These are phyloP conservation scores for Lophiotrema nucula DNA, from an alignment of 495 filamentous ascomycete species.

Conservation along the genomic window DNA sequence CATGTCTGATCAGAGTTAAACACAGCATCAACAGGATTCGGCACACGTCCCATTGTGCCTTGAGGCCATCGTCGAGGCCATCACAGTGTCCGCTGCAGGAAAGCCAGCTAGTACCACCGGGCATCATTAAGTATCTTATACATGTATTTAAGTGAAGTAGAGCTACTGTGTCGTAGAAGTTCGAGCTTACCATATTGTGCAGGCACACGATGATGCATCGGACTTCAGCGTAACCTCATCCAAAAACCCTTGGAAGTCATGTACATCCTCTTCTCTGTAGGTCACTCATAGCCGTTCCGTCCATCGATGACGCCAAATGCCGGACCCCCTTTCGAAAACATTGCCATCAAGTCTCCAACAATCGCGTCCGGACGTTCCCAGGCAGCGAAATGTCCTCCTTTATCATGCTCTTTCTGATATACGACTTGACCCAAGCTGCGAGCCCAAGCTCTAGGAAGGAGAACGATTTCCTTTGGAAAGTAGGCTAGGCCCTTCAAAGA, in stretches of 20 bases:
- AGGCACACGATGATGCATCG: too few species aligned
- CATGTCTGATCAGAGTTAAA: too few species aligned
- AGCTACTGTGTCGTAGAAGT: too few species aligned
- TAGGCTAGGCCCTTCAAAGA: constrained; percentile 12
- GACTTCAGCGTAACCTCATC: neutral
- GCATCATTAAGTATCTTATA: too few species aligned
- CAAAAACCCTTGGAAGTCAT: neutral
- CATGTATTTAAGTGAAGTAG: too few species aligned
- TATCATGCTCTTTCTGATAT: constrained; percentile 8
- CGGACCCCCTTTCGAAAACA: constrained; percentile 7
- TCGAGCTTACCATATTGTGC: too few species aligned
- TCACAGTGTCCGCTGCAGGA: too few species aligned
- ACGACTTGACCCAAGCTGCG: constrained; percentile 11
- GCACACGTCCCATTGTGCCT: too few species aligned
- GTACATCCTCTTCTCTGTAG: neutral
- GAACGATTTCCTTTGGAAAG: constrained; percentile 17
- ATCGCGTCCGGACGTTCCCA: constrained; percentile 15
- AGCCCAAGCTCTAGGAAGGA: neutral
- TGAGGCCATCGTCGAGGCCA: too few species aligned
- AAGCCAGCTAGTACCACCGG: too few species aligned
- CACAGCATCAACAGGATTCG: too few species aligned
- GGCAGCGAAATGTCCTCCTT: constrained; percentile 21
- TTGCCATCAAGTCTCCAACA: constrained; percentile 14
- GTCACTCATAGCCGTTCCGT: neutral
- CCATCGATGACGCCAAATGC: neutral